Conservation (phyloP, 2,329 filamentous ascomycete species). For the Boeremia lycopersici region DNA sequence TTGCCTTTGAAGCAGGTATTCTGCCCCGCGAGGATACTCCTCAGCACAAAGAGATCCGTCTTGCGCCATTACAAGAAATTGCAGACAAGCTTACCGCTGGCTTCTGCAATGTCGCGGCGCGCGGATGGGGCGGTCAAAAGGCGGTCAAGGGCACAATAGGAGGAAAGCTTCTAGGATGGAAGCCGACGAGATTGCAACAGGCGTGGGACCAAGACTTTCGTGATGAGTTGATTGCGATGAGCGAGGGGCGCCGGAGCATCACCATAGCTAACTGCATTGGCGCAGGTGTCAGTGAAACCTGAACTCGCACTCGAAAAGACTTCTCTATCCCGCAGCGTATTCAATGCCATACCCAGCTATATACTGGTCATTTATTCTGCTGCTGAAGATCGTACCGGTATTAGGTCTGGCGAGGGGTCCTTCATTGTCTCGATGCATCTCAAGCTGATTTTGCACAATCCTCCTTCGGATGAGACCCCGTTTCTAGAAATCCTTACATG, state of each 20-base stretch:
- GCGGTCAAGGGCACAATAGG: constrained; percentile 21
- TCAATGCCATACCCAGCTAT: too few relatives aligned
- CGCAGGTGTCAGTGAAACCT: neutral
- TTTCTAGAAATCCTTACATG: too few relatives aligned
- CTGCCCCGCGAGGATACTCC: constrained; percentile 22
- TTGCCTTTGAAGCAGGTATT: constrained; percentile 21
- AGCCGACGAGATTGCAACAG: constrained; percentile 15
- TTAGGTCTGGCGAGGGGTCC: too few relatives aligned
- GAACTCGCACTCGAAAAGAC: too few relatives aligned
- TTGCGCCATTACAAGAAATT: constrained; percentile 18
- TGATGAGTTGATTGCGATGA: constrained; percentile 24
- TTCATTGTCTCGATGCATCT: too few relatives aligned
- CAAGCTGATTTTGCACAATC: too few relatives aligned
- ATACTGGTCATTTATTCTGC: too few relatives aligned
- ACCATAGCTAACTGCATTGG: constrained; percentile 21
- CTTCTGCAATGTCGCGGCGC: constrained; percentile 17
- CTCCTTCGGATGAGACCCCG: too few relatives aligned
- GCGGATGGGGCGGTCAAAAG: constrained; percentile 22
- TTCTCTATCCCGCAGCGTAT: too few relatives aligned
- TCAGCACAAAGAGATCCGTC: constrained; percentile 19
- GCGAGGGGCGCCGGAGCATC: constrained; percentile 12
- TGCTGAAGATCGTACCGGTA: too few relatives aligned
- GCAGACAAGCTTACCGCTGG: constrained; percentile 21
- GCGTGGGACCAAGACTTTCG: constrained; percentile 23
- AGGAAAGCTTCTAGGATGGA: constrained; percentile 19